phyloP scores from a whole-genome alignment of 2,329 filamentous ascomycete genomes.

The Trichoderma arundinaceum region DNA sequence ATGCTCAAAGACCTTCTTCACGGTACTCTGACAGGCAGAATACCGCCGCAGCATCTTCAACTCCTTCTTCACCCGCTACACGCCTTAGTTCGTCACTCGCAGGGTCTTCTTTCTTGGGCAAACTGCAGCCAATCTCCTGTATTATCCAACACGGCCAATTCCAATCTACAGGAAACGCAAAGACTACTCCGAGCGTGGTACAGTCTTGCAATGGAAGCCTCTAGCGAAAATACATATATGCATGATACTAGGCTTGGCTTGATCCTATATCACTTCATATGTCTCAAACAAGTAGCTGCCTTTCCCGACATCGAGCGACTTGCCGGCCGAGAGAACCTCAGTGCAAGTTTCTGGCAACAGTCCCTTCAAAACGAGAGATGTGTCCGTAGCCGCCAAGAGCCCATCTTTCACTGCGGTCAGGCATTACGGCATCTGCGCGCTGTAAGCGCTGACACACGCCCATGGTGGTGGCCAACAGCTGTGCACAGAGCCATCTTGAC shows the following conservation, averaged over 20 bases:
- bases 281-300: slow-evolving; percentile 69
- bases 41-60: slow-evolving; percentile 7
- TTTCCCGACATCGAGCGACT: slow-evolving; percentile 71
- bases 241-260: slow-evolving; percentile 42
- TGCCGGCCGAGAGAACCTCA: slow-evolving; percentile 64
- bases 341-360: slow-evolving; percentile 61
- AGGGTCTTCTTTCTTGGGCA: slow-evolving; percentile 46
- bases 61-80: slow-evolving; percentile 63
- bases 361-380: slow-evolving; percentile 65
- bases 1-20: slow-evolving; percentile 9
- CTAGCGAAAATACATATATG: neutral
- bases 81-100: slow-evolving; percentile 47
- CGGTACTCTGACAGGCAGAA: neutral
- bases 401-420: slow-evolving; percentile 71
- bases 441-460: slow-evolving; percentile 65
- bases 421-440: slow-evolving; percentile 64
- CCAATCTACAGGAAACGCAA: slow-evolving; percentile 68
- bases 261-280: slow-evolving; percentile 73
- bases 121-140: slow-evolving; percentile 39
- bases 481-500: slow-evolving; percentile 70
- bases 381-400: slow-evolving; percentile 67
- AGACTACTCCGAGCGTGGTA: slow-evolving; percentile 70
- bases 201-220: slow-evolving; percentile 57
- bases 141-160: slow-evolving; percentile 55
- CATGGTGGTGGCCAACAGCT: slow-evolving; percentile 73